A percentile compares a stretch with the other conserved stretches of the same genome.
Conservation (phyloP, 768 basidiomycete species). For the Fomitopsis serialis region DNA sequence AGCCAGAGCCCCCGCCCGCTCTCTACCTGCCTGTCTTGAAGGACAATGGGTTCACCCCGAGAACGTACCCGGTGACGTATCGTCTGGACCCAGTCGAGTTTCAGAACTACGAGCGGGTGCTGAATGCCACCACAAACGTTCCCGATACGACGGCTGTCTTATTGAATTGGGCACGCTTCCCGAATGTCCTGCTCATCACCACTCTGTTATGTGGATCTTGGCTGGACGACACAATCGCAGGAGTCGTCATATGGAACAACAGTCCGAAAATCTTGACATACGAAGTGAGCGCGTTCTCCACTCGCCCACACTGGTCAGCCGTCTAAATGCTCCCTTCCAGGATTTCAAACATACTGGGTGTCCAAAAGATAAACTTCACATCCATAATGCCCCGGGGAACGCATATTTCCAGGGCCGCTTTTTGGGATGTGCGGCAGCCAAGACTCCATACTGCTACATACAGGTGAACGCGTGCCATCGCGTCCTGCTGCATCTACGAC, state of each 20-base stretch:
- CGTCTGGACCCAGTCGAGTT: constrained; percentile 7
- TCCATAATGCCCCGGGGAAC: constrained; percentile 54
- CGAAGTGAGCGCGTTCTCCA: constrained; percentile 30
- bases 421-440: constrained; percentile 46
- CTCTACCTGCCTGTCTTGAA: constrained; percentile 12
- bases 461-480: constrained; percentile 35
- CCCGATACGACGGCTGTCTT: constrained; percentile 51
- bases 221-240: constrained; percentile 40
- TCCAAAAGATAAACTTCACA: constrained; percentile 36
- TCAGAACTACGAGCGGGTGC: constrained; percentile 8
- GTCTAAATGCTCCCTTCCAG: constrained; percentile 18
- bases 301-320: neutral
- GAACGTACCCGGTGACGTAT: constrained; percentile 12
- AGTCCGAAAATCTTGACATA: constrained; percentile 37
- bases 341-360: constrained; percentile 36
- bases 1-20: constrained; percentile 5
- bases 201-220: constrained; percentile 43
- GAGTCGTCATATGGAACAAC: constrained; percentile 62
- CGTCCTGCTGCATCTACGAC: neutral
- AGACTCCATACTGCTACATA: constrained; percentile 55
- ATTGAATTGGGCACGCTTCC: constrained; percentile 63
- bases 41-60: constrained; percentile 15
- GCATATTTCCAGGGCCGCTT: constrained; percentile 60
- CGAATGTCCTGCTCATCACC: constrained; percentile 53
- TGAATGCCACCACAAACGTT: neutral